Conservation (phyloP, 2,329 filamentous ascomycete genomes). For the Metarhizium robertsii region DNA sequence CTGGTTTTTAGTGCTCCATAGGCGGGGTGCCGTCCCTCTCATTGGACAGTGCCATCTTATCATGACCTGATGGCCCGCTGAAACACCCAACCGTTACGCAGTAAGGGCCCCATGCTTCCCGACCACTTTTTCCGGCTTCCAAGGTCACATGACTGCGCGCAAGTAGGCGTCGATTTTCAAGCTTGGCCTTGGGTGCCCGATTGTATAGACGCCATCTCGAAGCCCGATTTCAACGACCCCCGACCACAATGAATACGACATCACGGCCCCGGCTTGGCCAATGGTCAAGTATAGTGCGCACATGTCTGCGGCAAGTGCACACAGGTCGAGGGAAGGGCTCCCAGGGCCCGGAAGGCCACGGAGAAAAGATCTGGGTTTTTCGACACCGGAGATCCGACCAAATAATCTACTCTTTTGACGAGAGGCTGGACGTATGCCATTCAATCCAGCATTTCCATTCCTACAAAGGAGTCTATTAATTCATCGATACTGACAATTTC, state of each 20-base stretch:
- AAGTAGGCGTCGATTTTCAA: conserved; percentile 10
- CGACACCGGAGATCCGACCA: conserved; percentile 39
- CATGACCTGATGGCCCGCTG: conserved; percentile 14
- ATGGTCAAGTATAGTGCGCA: conserved; percentile 32
- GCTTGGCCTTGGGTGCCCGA: not conserved
- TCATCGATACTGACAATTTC: too few species aligned
- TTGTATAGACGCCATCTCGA: not conserved
- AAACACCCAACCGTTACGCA: not conserved
- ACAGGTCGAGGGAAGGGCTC: conserved; percentile 16
- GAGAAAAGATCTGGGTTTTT: conserved; percentile 50
- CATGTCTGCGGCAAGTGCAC: conserved; percentile 31
- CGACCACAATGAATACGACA: conserved; percentile 27
- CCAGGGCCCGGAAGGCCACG: conserved; percentile 31
- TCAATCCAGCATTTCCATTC: not conserved
- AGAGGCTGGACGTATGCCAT: conserved; percentile 34
- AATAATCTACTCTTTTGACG: conserved; percentile 42
- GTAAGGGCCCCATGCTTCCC: not conserved
- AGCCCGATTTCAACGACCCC: not conserved
- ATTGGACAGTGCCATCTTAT: conserved; percentile 17
- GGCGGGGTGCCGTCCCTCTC: conserved; percentile 13
- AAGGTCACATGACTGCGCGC: conserved; percentile 16
- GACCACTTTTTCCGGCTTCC: not conserved
- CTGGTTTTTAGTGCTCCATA: not conserved
- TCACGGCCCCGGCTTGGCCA: conserved; percentile 26
- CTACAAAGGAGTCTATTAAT: not conserved